phyloP scores from a whole-genome alignment of 2,329 filamentous ascomycete species.

The Colletotrichum incanum region DNA sequence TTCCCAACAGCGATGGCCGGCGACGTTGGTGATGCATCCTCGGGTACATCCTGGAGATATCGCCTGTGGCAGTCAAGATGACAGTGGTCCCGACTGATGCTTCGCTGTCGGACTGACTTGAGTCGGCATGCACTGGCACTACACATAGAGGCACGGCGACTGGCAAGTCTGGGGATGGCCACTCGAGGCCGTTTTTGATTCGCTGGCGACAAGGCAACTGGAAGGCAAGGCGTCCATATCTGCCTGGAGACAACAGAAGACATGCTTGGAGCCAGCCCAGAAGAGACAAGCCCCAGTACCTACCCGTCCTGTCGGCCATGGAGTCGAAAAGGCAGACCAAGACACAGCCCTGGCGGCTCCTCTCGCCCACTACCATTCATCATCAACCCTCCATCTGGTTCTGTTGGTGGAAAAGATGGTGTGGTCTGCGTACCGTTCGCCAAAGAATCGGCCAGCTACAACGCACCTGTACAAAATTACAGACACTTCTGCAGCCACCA shows the following conservation, averaged over 20 bases:
- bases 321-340: conserved; percentile 22
- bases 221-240: conserved; percentile 27
- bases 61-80: not conserved
- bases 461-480: conserved; percentile 25
- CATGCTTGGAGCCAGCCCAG: conserved; percentile 17
- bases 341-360: conserved; percentile 35
- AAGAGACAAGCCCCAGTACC: conserved; percentile 17
- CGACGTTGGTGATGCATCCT: conserved; percentile 1
- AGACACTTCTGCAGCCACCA: conserved; percentile 26
- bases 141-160: not conserved
- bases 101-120: not conserved
- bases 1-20: conserved; percentile 7
- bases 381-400: conserved; percentile 16
- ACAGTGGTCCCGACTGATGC: not conserved
- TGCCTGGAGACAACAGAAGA: conserved; percentile 30
- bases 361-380: conserved; percentile 17
- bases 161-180: conserved; percentile 7
- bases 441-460: conserved; percentile 10
- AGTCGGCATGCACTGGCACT: conserved; percentile 15
- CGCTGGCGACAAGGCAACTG: conserved; percentile 29
- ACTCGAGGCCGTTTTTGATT: conserved; percentile 13
- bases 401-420: conserved; percentile 10
- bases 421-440: conserved; percentile 19
- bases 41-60: not conserved
- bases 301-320: conserved; percentile 1